Percentiles rank a stretch among this genome's conserved stretches.
phyloP scores from a whole-genome alignment of 257 asterid genomes.

The Lycium ferocissimum region DNA sequence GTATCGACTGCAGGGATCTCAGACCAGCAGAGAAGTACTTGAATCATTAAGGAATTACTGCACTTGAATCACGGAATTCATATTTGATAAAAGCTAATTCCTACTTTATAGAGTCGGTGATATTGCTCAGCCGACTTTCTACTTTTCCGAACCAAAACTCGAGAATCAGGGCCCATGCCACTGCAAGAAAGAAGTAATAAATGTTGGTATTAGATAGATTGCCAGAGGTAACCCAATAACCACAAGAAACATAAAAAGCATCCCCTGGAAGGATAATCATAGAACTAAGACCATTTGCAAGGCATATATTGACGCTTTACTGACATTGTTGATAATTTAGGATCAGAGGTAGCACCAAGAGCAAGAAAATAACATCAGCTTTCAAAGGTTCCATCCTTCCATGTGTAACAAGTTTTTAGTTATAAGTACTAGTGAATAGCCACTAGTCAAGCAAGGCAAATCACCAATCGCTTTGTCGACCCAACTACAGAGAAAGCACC shows the following conservation, averaged over 20 bases:
- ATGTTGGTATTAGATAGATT: neutral
- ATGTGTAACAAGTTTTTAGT: neutral
- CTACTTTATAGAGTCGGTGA: conserved; percentile 86
- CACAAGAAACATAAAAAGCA: conserved; percentile 3
- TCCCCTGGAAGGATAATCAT: neutral
- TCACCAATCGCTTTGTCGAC: neutral
- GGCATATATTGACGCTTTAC: neutral
- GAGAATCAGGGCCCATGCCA: conserved; percentile 99
- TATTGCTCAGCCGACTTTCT: conserved; percentile 98
- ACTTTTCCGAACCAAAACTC: conserved; percentile 97
- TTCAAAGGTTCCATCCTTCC: neutral
- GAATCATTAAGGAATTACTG: conserved; percentile 6
- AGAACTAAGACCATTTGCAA: neutral
- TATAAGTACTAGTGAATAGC: neutral
- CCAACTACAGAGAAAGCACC: neutral
- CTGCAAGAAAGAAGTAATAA: conserved; percentile 56
- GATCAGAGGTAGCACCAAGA: neutral
- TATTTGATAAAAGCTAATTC: conserved; percentile 21
- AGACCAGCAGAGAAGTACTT: neutral
- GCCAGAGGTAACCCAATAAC: neutral
- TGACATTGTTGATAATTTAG: conserved; percentile 8
- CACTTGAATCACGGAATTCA: neutral
- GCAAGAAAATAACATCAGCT: neutral
- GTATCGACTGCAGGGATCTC: neutral
- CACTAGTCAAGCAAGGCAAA: neutral